phyloP scores from a whole-genome alignment of 2,329 filamentous ascomycete genomes.

The Trichoderma koningii region DNA sequence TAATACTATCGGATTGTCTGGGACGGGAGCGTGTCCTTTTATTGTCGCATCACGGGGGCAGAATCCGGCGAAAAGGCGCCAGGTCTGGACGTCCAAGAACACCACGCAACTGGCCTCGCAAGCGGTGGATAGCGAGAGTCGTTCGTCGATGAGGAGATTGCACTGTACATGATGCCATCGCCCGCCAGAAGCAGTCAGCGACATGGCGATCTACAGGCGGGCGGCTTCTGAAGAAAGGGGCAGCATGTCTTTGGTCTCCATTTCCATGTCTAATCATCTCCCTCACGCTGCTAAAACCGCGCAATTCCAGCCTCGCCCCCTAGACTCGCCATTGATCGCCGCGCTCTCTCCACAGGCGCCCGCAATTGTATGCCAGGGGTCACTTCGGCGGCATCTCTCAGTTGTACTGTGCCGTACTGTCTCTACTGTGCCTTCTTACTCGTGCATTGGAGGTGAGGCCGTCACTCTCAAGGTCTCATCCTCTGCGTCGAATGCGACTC shows the following conservation, averaged over 20 bases:
- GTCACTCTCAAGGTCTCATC: neutral
- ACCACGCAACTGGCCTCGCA: no score
- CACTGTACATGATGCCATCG: neutral
- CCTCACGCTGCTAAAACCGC: neutral
- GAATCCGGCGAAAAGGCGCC: no score
- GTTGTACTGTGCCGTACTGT: neutral
- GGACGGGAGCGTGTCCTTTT: no score
- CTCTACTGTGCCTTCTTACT: neutral
- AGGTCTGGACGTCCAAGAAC: no score
- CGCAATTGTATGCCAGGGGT: conserved; percentile 24
- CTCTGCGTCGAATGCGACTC: neutral
- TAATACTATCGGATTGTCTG: no score
- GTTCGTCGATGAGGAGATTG: no score
- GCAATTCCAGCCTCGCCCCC: conserved; percentile 1
- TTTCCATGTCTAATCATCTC: neutral
- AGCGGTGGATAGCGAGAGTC: no score
- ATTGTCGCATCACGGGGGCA: no score
- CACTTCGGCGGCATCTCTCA: conserved; percentile 13
- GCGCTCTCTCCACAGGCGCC: conserved; percentile 19
- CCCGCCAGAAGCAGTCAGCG: no score
- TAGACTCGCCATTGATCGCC: conserved; percentile 19
- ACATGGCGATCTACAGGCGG: no score
- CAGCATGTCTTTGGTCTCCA: no score
- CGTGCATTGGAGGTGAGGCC: neutral
- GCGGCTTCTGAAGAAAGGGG: no score